These are phyloP conservation scores for Coemansia guatemalensis DNA, from an alignment of 192 early-diverging fungal species.

Conservation along the genomic window DNA sequence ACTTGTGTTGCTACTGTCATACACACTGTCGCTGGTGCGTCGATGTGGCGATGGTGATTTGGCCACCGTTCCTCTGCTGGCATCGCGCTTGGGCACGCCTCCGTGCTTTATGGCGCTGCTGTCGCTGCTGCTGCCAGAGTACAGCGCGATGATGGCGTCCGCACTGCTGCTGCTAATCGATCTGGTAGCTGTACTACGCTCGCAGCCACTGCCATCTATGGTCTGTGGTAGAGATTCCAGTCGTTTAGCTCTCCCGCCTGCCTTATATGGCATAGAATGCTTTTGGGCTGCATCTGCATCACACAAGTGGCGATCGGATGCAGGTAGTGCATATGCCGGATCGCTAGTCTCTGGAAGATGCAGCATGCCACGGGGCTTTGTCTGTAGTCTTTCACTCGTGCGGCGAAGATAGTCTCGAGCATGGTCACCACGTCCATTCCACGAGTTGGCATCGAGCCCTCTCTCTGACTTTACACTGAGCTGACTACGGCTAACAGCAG, in stretches of 20 bases:
- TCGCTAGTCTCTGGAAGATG: not conserved
- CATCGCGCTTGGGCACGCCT: not conserved
- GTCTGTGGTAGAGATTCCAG: not conserved
- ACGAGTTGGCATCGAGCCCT: not conserved
- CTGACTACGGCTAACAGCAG: not conserved
- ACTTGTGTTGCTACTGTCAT: constrained; percentile 2
- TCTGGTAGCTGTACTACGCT: not conserved
- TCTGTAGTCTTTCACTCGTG: not conserved
- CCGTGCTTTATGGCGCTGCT: not conserved
- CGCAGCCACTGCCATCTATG: not conserved
- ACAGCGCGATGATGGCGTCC: constrained; percentile 36
- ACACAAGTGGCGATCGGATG: not conserved
- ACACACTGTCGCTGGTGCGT: not conserved
- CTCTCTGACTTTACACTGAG: not conserved
- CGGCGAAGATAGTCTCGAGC: not conserved
- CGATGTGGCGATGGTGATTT: not conserved
- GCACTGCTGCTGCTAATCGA: constrained; percentile 7
- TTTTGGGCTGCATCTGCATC: not conserved
- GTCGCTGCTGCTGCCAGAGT: constrained; percentile 6
- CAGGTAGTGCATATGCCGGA: not conserved
- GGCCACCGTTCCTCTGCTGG: not conserved
- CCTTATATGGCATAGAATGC: not conserved
- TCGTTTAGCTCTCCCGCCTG: not conserved
- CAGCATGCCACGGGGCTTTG: not conserved
- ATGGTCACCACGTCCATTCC: not conserved